Evolutionary conservation across 345 rosid species (phyloP).

Genomic region (Eucalyptus tenuipes): DNA sequence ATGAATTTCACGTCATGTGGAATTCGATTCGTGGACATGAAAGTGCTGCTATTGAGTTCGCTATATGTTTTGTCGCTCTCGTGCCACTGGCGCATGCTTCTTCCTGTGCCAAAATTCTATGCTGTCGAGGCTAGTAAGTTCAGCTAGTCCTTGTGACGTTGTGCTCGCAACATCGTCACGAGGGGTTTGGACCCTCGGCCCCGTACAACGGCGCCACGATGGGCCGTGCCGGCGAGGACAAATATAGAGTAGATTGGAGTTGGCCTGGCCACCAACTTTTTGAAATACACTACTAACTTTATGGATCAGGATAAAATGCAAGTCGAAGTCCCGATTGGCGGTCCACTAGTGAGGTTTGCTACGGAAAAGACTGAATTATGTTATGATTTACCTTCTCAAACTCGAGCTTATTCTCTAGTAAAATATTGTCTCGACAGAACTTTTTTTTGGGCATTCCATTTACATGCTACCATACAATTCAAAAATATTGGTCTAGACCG

Average conservation of each 20-base stretch:
- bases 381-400: background rate
- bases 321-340: background rate
- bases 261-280: background rate
- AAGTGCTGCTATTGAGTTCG: background rate
- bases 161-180: background rate
- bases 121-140: background rate
- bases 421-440: accelerated
- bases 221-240: background rate
- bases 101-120: background rate
- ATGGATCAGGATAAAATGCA: background rate
- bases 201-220: background rate
- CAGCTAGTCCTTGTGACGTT: background rate
- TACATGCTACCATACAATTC: background rate
- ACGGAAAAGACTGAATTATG: background rate
- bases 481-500: background rate
- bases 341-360: background rate
- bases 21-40: background rate
- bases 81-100: background rate
- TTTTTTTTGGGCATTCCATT: background rate
- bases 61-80: background rate
- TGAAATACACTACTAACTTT: background rate
- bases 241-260: background rate
- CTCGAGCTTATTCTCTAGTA: background rate
- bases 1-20: background rate
- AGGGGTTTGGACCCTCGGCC: background rate